Evolutionary conservation across 352 stramenopile genomes (phyloP), one percentile per base, ranked within the genome.

Genomic region (Phytophthora fragariaefolia): DNA sequence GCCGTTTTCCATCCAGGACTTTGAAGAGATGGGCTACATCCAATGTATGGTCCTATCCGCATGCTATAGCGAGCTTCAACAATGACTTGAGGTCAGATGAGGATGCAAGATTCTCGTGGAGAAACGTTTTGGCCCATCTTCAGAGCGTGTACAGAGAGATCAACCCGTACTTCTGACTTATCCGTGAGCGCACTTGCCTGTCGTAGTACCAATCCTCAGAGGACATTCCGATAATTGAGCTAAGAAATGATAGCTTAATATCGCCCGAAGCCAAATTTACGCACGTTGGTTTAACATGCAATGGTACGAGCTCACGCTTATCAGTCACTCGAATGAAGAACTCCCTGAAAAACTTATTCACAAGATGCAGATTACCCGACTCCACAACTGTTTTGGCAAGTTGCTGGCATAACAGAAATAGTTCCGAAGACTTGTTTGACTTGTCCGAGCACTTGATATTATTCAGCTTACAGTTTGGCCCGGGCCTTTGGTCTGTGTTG

Each of bases 41-140:
- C 27, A 38, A 48, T 40, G 54, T 66, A 20, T 3, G 18, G 38
- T 10, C n/a, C n/a, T 28, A n/a, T 38, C 8, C 18, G 18, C 49
- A 67, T 3, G 23, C 49, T 3, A 56, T 22, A 10, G 28, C 48
- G 13, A 48, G 40, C 23, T 67, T 67, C 59, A 49, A 67, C 8
- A 67, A 42, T 18, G 60, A 47, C n/a, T 10, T 42, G 2, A 59
- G 22, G 22, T 50, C 24, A 22, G 9, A 20, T 3, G 36, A 38
- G 32, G 17, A 57, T 6, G 30, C 23, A 18, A 64, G 24, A 45
- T 7, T 9, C 43, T 23, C 22, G 34, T 12, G 26, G 45, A 38
- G 18, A 10, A 36, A 3, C 20, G 3, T 2, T 38, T 38, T 7
- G 49, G 32, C 40, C 58, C 13, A 27, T 66, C 20, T 54, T 17